Percentiles rank a stretch among this genome's conserved stretches.
Evolutionary conservation across 2,329 filamentous ascomycete genomes (phyloP).

Genomic region (Penicillium hordei): DNA sequence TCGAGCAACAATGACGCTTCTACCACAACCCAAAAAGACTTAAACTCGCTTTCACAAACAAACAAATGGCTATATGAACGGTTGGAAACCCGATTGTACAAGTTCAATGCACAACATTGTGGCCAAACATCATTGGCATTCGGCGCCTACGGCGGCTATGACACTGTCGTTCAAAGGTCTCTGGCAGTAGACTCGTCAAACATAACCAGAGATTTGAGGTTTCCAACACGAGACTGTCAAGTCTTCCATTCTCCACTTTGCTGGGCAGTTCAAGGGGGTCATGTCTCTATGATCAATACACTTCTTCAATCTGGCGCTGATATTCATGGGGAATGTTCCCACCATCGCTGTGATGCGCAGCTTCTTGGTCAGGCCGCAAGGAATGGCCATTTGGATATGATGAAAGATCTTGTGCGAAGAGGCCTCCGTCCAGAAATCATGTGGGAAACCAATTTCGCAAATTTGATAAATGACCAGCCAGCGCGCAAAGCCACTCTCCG

Average conservation of each 20-base stretch:
- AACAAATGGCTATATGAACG: not conserved
- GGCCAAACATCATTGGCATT: slow-evolving; percentile 1
- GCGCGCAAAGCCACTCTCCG: too few species aligned
- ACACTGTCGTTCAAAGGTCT: not conserved
- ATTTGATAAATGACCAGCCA: too few species aligned
- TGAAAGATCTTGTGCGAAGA: too few species aligned
- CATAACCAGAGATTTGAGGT: not conserved
- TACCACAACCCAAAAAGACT: not conserved
- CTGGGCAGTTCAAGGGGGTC: slow-evolving; percentile 2
- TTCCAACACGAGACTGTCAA: not conserved
- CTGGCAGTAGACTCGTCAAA: not conserved
- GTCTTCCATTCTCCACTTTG: not conserved
- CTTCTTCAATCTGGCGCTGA: not conserved
- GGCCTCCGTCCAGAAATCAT: too few species aligned
- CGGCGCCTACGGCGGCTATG: not conserved
- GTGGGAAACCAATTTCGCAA: too few species aligned
- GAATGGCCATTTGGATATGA: too few species aligned
- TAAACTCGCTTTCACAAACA: not conserved
- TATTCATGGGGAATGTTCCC: too few species aligned
- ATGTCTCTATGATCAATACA: not conserved
- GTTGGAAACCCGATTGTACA: not conserved
- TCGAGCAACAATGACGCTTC: not conserved
- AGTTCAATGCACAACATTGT: not conserved
- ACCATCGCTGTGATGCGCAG: too few species aligned
- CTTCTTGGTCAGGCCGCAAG: too few species aligned